These are phyloP conservation scores for Aspergillus versicolor DNA, from an alignment of 2,329 filamentous ascomycete genomes.

Conservation along the genomic window DNA sequence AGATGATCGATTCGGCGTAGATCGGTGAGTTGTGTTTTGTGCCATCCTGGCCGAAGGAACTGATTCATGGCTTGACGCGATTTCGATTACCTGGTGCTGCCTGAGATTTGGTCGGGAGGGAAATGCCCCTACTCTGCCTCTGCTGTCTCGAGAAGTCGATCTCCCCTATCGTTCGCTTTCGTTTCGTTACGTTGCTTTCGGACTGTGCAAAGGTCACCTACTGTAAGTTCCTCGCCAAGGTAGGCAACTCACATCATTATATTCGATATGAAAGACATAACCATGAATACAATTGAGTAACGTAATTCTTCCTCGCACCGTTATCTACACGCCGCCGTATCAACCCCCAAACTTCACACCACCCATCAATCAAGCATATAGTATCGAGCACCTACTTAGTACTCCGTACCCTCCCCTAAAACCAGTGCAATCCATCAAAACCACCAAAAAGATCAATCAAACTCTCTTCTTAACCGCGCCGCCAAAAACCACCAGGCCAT, in stretches of 20 bases:
- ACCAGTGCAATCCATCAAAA: too few relatives aligned
- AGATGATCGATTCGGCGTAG: background rate
- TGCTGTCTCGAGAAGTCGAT: background rate
- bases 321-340: background rate
- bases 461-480: constrained; percentile 54
- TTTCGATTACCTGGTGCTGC: background rate
- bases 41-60: constrained; percentile 8
- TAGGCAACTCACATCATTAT: constrained; percentile 6
- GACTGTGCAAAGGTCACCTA: background rate
- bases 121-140: background rate
- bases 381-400: background rate
- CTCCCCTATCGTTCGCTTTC: background rate
- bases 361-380: background rate
- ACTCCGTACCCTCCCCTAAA: too few relatives aligned
- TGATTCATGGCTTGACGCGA: constrained; percentile 3
- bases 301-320: background rate
- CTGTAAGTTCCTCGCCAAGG: constrained; percentile 13
- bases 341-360: too few relatives aligned
- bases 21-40: constrained; percentile 6
- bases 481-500: constrained; percentile 78
- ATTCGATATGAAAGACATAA: constrained; percentile 1
- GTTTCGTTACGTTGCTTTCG: constrained; percentile 3
- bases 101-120: background rate
- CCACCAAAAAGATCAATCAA: background rate
- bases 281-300: background rate